A percentile compares a stretch with the other conserved stretches of the same genome.
These are phyloP conservation scores for Aschersonia sp. DNA, from an alignment of 2,329 filamentous ascomycete genomes.

Conservation along the genomic window DNA sequence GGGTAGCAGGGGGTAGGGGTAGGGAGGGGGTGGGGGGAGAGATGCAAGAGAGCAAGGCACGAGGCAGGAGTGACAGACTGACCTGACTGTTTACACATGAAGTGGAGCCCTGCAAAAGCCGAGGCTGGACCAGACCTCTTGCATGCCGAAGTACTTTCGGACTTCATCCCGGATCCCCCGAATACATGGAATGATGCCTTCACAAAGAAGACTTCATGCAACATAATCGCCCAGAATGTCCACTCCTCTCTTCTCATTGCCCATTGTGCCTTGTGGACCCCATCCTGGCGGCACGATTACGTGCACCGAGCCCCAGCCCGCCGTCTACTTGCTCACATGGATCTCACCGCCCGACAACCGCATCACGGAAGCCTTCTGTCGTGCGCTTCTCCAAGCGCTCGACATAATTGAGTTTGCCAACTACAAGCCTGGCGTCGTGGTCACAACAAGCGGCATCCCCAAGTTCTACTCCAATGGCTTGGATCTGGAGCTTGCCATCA, in stretches of 20 bases:
- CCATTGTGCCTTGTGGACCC: conserved; percentile 31
- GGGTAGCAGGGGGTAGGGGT: no score
- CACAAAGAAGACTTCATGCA: no score
- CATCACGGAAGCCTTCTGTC: conserved; percentile 53
- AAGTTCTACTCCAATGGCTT: conserved; percentile 80
- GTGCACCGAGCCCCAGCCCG: conserved; percentile 43
- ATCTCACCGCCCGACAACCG: conserved; percentile 62
- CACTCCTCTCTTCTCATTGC: conserved; percentile 25
- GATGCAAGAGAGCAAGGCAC: no score
- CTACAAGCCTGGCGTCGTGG: conserved; percentile 55
- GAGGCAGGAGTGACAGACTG: no score
- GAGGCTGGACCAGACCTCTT: no score
- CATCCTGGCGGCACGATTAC: conserved; percentile 43
- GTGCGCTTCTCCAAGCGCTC: conserved; percentile 53
- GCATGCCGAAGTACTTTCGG: no score
- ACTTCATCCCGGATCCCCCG: no score
- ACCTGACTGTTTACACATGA: no score
- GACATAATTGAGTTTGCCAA: conserved; percentile 56
- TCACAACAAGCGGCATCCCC: conserved; percentile 59
- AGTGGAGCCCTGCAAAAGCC: no score
- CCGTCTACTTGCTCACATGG: conserved; percentile 62
- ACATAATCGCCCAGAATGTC: conserved; percentile 1
- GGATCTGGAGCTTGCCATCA: conserved; percentile 54
- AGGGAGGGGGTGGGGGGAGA: no score
- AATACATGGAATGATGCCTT: no score